Evolutionary conservation across 768 basidiomycete species (phyloP).

Genomic region (Tephrocybe sp.): DNA sequence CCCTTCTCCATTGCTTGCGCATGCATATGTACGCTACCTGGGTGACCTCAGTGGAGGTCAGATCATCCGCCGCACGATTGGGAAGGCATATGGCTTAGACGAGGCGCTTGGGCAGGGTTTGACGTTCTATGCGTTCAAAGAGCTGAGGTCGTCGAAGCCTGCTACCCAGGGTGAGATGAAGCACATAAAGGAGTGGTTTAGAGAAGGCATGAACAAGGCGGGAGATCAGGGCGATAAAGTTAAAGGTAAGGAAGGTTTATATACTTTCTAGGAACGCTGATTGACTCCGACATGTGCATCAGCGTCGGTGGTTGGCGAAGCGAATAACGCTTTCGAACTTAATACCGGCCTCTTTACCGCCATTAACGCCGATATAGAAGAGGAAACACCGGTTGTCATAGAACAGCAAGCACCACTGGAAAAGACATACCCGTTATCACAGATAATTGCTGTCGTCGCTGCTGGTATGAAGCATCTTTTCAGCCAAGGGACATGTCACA

Average conservation of each 20-base stretch:
- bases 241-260: conserved; percentile 36
- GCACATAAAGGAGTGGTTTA: conserved; percentile 74
- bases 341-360: conserved; percentile 47
- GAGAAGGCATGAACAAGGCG: conserved; percentile 52
- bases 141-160: conserved; percentile 43
- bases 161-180: conserved; percentile 62
- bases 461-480: conserved; percentile 27
- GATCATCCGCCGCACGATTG: conserved; percentile 59
- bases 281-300: no score
- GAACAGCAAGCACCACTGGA: no score
- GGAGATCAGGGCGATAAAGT: conserved; percentile 38
- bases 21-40: conserved; percentile 82
- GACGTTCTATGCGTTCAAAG: conserved; percentile 69
- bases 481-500: not conserved
- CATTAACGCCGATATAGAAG: conserved; percentile 25
- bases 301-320: conserved; percentile 51
- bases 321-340: conserved; percentile 46
- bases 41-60: conserved; percentile 84
- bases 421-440: conserved; percentile 21
- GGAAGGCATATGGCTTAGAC: conserved; percentile 66
- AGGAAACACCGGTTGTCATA: conserved; percentile 16
- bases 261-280: not conserved
- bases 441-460: conserved; percentile 34
- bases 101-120: conserved; percentile 51
- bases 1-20: conserved; percentile 62